Evolutionary conservation across 1,284 basidiomycete species (phyloP).

Genomic region (Cutaneotrichosporon sp.): DNA sequence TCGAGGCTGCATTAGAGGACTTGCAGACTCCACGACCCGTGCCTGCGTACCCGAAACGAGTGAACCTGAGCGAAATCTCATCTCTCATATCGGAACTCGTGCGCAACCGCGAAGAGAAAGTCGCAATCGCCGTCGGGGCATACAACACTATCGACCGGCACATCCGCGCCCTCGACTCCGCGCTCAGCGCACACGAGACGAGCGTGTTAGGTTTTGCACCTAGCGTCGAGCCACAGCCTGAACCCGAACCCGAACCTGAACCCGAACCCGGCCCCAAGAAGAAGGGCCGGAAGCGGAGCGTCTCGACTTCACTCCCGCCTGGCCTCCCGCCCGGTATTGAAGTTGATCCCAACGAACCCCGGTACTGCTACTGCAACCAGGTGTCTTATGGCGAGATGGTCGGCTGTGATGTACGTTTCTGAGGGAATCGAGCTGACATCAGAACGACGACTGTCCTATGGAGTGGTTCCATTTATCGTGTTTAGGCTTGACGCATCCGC

Average conservation of each 20-base stretch:
- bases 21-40: background rate
- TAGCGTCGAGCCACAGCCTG: conserved; percentile 20
- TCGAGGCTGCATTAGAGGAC: conserved; percentile 4
- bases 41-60: background rate
- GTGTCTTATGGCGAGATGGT: conserved; percentile 55
- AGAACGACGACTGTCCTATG: conserved; percentile 56
- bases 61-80: conserved; percentile 42
- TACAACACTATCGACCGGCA: conserved; percentile 58
- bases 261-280: conserved; percentile 13
- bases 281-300: background rate
- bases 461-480: conserved; percentile 56
- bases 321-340: conserved; percentile 20
- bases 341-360: conserved; percentile 52
- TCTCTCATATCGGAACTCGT: conserved; percentile 46
- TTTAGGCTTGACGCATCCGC: conserved; percentile 38
- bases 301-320: background rate
- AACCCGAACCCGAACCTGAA: conserved; percentile 26
- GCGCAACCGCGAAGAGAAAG: conserved; percentile 56
- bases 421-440: background rate
- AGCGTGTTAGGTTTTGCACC: conserved; percentile 43
- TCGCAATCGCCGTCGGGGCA: conserved; percentile 56
- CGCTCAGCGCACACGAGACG: conserved; percentile 48
- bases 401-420: conserved; percentile 43
- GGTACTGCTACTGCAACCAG: conserved; percentile 57
- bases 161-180: conserved; percentile 57